A percentile compares a stretch with the other conserved stretches of the same genome.
Evolutionary conservation across 2,329 filamentous ascomycete species (phyloP).

Genomic region (Aspergillus fumigatiaffinis): DNA sequence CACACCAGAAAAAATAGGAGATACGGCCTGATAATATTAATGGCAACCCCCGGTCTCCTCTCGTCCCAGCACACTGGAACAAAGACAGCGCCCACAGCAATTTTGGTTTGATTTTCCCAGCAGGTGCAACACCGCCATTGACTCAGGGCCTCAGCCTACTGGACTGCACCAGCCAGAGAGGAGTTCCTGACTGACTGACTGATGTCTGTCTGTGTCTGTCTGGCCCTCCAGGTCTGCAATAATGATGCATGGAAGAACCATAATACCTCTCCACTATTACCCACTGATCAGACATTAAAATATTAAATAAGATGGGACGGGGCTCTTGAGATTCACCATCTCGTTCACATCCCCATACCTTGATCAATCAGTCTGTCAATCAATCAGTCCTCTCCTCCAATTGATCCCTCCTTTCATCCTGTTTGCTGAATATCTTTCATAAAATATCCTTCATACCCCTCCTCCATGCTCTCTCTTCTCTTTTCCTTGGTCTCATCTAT

Average conservation of each 20-base stretch:
- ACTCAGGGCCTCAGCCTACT: constrained; percentile 21
- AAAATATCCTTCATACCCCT: constrained; percentile 15
- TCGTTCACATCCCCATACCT: neutral
- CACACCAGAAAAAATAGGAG: constrained; percentile 2
- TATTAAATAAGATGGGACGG: neutral
- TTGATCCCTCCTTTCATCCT: constrained; percentile 9
- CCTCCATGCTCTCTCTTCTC: constrained; percentile 10
- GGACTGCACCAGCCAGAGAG: constrained; percentile 3
- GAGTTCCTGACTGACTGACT: constrained; percentile 1
- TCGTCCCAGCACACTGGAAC: constrained; percentile 17
- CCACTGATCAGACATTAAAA: constrained; percentile 3
- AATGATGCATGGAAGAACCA: neutral
- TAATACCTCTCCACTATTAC: constrained; percentile 2
- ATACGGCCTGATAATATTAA: constrained; percentile 12
- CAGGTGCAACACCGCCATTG: constrained; percentile 4
- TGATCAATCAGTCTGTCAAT: neutral
- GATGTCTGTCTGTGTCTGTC: neutral
- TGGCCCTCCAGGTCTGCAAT: constrained; percentile 1
- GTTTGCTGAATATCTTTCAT: constrained; percentile 9
- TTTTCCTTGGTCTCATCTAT: constrained; percentile 6
- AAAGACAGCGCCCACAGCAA: constrained; percentile 14
- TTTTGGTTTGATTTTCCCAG: neutral
- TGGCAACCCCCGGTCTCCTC: constrained; percentile 14
- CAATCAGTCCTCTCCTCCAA: neutral
- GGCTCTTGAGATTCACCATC: neutral